phyloP scores from a whole-genome alignment of 2,329 filamentous ascomycete genomes.

The Magnaporthiopsis incrustans region DNA sequence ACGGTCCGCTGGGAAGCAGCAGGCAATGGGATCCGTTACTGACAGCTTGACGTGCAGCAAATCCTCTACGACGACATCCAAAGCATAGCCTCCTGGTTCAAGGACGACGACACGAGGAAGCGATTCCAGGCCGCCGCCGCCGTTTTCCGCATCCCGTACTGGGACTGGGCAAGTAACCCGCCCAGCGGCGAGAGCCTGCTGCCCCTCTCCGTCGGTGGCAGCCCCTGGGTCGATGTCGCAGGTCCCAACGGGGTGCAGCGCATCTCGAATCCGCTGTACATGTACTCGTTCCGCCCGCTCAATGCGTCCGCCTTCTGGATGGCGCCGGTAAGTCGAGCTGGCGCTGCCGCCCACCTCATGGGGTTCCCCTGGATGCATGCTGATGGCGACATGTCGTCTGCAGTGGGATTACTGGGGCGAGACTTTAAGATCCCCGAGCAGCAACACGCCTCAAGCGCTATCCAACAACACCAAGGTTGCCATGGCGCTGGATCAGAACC shows the following conservation, averaged over 20 bases:
- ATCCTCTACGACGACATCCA: slow-evolving; percentile 26
- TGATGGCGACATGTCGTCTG: neutral
- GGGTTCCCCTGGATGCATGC: neutral
- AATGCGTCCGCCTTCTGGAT: slow-evolving; percentile 46
- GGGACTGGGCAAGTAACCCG: slow-evolving; percentile 48
- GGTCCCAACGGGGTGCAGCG: slow-evolving; percentile 47
- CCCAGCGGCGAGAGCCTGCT: slow-evolving; percentile 39
- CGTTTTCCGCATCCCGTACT: slow-evolving; percentile 49
- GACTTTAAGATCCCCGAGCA: slow-evolving; percentile 49
- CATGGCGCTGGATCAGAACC: slow-evolving; percentile 41
- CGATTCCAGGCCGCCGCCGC: slow-evolving; percentile 43
- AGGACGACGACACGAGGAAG: slow-evolving; percentile 29
- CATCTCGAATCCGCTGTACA: slow-evolving; percentile 55
- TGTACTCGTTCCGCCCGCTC: slow-evolving; percentile 53
- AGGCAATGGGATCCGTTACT: neutral
- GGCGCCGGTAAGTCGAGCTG: slow-evolving; percentile 43
- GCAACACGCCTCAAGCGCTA: slow-evolving; percentile 28
- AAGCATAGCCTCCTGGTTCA: slow-evolving; percentile 39
- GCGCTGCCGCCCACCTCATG: too few relatives aligned
- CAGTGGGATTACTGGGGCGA: slow-evolving; percentile 52
- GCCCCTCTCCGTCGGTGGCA: slow-evolving; percentile 38
- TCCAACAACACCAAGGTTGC: slow-evolving; percentile 55
- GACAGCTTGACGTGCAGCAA: slow-evolving; percentile 24
- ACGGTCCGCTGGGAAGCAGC: slow-evolving; percentile 7
- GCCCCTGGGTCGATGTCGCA: slow-evolving; percentile 35